These are phyloP conservation scores for Sordaria brevicollis DNA, from an alignment of 495 filamentous ascomycete species.

Conservation along the genomic window DNA sequence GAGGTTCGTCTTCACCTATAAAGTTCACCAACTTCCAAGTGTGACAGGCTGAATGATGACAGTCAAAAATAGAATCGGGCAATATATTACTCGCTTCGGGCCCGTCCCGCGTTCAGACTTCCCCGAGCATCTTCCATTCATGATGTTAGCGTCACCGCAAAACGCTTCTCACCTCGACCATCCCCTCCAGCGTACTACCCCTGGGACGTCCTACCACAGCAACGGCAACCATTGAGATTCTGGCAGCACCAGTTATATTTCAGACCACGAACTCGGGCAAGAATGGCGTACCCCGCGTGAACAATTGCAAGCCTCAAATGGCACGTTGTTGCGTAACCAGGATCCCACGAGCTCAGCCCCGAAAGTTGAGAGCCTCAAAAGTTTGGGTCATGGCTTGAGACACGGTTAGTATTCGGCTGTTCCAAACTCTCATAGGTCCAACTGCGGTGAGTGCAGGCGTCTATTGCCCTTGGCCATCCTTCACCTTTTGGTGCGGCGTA, in stretches of 20 bases:
- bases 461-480: neutral
- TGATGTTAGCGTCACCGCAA: neutral
- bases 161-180: neutral
- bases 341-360: neutral
- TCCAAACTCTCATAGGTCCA: neutral
- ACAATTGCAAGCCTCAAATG: neutral
- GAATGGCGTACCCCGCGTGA: neutral
- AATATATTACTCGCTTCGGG: neutral
- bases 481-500: neutral
- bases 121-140: neutral
- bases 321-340: neutral
- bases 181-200: neutral
- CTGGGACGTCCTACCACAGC: too few relatives aligned
- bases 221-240: neutral
- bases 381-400: neutral
- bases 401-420: neutral
- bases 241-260: neutral
- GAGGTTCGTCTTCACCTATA: neutral
- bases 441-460: neutral
- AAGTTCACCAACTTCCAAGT: neutral
- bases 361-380: neutral
- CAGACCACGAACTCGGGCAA: neutral
- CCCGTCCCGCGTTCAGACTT: neutral
- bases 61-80: constrained; percentile 5
- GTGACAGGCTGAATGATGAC: neutral